A percentile compares a stretch with the other conserved stretches of the same genome.
phyloP scores from a whole-genome alignment of 2,329 filamentous ascomycete species.

The Epichloe glyceriae region DNA sequence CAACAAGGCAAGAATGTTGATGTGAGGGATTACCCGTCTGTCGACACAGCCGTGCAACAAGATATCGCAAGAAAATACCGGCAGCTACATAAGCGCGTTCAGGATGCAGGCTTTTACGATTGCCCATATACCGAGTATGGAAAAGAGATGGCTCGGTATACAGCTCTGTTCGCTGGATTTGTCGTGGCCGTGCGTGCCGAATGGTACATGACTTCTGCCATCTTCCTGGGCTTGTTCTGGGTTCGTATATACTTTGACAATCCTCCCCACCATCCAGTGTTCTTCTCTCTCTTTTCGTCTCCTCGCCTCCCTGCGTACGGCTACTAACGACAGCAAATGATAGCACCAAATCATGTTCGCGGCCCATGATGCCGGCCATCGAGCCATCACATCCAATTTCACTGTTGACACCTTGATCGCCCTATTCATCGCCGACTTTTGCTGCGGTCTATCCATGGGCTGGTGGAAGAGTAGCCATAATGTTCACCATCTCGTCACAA shows the following conservation, averaged over 20 bases:
- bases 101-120: conserved; percentile 42
- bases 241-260: conserved; percentile 18
- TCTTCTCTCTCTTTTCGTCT: too few species aligned
- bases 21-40: conserved; percentile 32
- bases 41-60: conserved; percentile 40
- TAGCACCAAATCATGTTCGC: conserved; percentile 58
- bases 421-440: conserved; percentile 51
- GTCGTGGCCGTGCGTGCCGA: conserved; percentile 28
- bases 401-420: conserved; percentile 45
- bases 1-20: conserved; percentile 22
- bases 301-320: too few species aligned
- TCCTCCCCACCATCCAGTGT: neutral
- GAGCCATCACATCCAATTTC: conserved; percentile 49
- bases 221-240: conserved; percentile 51
- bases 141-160: conserved; percentile 44
- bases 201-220: conserved; percentile 45
- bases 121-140: conserved; percentile 46
- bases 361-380: conserved; percentile 52
- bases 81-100: conserved; percentile 39
- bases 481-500: conserved; percentile 54
- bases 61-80: conserved; percentile 44
- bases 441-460: conserved; percentile 51
- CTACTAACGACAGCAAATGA: conserved; percentile 8
- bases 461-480: conserved; percentile 62
- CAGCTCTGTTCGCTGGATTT: conserved; percentile 35